phyloP scores from a whole-genome alignment of 1,284 basidiomycete species.

The Pulveroboletus sp. region DNA sequence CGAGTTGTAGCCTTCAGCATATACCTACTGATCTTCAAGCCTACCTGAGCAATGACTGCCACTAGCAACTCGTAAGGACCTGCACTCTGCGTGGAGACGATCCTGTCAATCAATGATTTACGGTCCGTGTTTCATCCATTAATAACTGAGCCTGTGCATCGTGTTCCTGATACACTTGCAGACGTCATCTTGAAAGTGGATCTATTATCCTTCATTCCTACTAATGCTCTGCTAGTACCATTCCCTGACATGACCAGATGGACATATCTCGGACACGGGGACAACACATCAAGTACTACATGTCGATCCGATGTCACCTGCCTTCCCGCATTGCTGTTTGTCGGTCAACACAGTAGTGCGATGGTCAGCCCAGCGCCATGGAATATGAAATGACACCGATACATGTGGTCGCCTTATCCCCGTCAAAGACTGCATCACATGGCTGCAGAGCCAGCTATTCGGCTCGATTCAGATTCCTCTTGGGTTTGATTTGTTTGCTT shows the following conservation, averaged over 20 bases:
- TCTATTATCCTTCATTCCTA: background rate
- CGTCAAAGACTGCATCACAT: background rate
- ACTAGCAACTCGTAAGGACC: slow-evolving; percentile 1
- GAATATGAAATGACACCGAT: slow-evolving; percentile 11
- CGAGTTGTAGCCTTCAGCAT: background rate
- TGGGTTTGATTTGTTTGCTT: background rate
- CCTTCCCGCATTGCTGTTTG: background rate
- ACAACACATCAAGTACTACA: background rate
- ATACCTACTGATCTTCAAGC: background rate
- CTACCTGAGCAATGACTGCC: background rate
- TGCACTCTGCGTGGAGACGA: background rate
- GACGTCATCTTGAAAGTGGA: background rate
- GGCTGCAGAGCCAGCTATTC: background rate
- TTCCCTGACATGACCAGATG: background rate
- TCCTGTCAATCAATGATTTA: slow-evolving; percentile 19
- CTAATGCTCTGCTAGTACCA: background rate
- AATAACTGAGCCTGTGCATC: background rate
- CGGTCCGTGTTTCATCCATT: background rate
- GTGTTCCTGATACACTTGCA: background rate
- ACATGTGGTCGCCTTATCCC: slow-evolving; percentile 2
- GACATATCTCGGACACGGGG: background rate
- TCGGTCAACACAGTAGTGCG: background rate
- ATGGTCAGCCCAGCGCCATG: slow-evolving; percentile 8
- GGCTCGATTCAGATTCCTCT: background rate
- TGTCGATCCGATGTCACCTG: background rate